phyloP scores from a whole-genome alignment of 2,329 filamentous ascomycete species.

The Aschersonia sp. region DNA sequence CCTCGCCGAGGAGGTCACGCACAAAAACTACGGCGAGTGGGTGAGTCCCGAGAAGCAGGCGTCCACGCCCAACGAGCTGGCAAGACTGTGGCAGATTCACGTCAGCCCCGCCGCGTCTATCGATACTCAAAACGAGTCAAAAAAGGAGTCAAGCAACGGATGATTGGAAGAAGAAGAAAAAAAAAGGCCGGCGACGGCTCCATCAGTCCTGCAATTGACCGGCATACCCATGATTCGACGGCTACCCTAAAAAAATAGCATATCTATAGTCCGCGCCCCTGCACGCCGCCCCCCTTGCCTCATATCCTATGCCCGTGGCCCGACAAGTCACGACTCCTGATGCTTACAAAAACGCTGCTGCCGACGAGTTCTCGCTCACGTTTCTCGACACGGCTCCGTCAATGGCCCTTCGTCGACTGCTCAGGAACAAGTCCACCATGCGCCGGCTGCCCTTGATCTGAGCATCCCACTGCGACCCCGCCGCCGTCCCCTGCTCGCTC shows the following conservation, averaged over 20 bases:
- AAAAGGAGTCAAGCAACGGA: background rate
- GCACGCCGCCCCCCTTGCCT: no score
- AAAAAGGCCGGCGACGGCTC: no score
- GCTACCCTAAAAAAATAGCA: background rate
- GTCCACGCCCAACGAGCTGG: constrained; percentile 17
- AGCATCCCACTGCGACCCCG: constrained; percentile 11
- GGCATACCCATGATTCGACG: no score
- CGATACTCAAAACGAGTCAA: background rate
- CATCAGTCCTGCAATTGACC: no score
- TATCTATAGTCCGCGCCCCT: background rate
- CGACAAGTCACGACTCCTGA: no score
- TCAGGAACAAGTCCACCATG: constrained; percentile 41
- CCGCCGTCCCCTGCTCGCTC: background rate
- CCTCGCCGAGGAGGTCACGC: constrained; percentile 32
- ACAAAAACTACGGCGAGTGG: constrained; percentile 25
- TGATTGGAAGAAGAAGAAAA: no score
- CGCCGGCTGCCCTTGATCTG: constrained; percentile 29
- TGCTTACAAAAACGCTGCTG: constrained; percentile 17
- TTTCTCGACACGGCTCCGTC: constrained; percentile 15
- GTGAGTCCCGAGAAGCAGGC: constrained; percentile 17
- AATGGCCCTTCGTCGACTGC: constrained; percentile 28
- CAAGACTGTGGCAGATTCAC: constrained; percentile 27
- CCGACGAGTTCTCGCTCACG: constrained; percentile 13
- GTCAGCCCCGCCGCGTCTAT: constrained; percentile 14
- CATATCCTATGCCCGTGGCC: no score